Evolutionary conservation across 352 stramenopile species (phyloP), one percentile per base, ranked within the genome.

Genomic region (Sclerospora graminicola): DNA sequence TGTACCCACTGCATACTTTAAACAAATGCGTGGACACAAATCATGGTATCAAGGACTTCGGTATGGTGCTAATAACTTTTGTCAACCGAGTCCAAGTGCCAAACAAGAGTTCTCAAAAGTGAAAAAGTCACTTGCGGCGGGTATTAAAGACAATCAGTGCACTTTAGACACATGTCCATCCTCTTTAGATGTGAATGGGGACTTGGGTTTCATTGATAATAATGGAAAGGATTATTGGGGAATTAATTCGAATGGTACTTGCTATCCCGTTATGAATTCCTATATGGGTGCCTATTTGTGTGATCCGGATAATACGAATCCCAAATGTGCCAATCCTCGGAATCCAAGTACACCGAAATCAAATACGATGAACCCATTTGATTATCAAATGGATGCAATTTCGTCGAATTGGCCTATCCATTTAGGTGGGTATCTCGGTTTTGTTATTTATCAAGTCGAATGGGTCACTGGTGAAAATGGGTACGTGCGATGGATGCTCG

Each of bases 331-430:
- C 0, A 37, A 35, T 7, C 55, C 53, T 6, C 51, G 45, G 9
- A 48, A 48, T 8, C 60, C 58, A 9, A 44, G 11, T 8, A 41
- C 20, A 19, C 36, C 36, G 5, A 29, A 29, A 29, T 29, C 54
- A 2, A 51, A 57, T 23, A 14, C 45, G 0, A 50, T 43, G 14
- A 57, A 46, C 2, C 28, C 56, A 28, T 88, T 85, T 33, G 47
- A 45, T 24, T 88, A 88, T 44, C 78, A 97, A 49, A 94, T 95
- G 48, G 94, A 98, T 61, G 91, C 90, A 6, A 85, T 98, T 18
- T 96, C 88, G 13, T 77, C 82, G 19, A 95, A 96, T 55, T 91
- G 85, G 61, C 70, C 79, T 7, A 56, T 98, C 9, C 82, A 80
- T 32, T 40, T 83, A 4, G 63, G 38, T 4, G 94, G 64, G 40